Evolutionary conservation across 257 asterid genomes (phyloP).

Genomic region (Prunella vulgaris): DNA sequence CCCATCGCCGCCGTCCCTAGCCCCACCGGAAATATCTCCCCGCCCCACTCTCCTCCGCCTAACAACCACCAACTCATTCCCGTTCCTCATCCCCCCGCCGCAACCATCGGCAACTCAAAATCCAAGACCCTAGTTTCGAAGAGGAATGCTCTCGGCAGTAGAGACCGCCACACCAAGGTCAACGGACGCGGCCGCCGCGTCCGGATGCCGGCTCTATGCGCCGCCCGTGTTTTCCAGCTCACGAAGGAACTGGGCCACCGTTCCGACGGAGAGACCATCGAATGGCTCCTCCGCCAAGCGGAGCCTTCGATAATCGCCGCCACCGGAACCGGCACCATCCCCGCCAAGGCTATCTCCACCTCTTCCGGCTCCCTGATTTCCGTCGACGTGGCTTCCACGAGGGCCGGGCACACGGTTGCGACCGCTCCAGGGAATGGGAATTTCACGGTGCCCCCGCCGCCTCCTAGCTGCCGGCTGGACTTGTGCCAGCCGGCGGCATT

Average conservation of each 20-base stretch:
- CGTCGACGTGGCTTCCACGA: slow-evolving; percentile 14
- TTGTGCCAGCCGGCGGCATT: slow-evolving; percentile 32
- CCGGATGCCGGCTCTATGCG: slow-evolving; percentile 68
- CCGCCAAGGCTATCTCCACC: slow-evolving; percentile 38
- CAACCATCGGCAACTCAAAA: not conserved
- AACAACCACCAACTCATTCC: slow-evolving; percentile 5
- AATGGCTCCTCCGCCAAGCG: slow-evolving; percentile 72
- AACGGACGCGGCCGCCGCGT: slow-evolving; percentile 91
- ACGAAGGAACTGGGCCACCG: slow-evolving; percentile 73
- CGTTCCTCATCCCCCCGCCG: not conserved
- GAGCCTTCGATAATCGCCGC: slow-evolving; percentile 63
- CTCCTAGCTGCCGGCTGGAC: slow-evolving; percentile 46
- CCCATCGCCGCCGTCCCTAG: slow-evolving; percentile 9
- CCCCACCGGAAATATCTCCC: slow-evolving; percentile 9
- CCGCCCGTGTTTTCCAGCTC: slow-evolving; percentile 81
- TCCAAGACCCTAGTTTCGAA: not conserved
- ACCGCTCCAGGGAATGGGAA: not conserved
- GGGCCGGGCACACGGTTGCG: slow-evolving; percentile 9
- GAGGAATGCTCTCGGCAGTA: slow-evolving; percentile 1
- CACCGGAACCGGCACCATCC: slow-evolving; percentile 63
- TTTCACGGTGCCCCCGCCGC: slow-evolving; percentile 23
- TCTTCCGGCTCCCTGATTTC: slow-evolving; percentile 26
- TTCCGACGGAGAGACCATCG: slow-evolving; percentile 81
- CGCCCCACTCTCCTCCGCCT: not conserved
- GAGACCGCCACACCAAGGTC: slow-evolving; percentile 82